phyloP scores from a whole-genome alignment of 176 grass and related monocot species.

The Bothriochloa decipiens region DNA sequence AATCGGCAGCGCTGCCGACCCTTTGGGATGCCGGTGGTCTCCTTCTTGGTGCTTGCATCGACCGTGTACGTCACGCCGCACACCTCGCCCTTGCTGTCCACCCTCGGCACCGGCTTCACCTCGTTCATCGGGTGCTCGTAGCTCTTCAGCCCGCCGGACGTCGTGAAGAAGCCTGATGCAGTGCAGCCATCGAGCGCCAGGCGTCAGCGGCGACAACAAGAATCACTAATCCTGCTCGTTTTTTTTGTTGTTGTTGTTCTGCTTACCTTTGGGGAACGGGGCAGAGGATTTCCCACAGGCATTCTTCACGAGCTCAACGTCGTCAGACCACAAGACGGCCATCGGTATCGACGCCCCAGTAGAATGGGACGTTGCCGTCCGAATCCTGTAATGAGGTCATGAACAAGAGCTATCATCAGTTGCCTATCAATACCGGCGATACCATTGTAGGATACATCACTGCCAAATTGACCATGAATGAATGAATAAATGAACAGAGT shows the following conservation, averaged over 20 bases:
- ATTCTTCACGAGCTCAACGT: constrained; percentile 55
- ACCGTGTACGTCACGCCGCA: constrained; percentile 70
- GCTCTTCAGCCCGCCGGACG: constrained; percentile 67
- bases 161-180: constrained; percentile 73
- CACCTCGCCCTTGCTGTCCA: constrained; percentile 79
- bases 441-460: too few species aligned
- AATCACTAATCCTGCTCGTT: not conserved
- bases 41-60: constrained; percentile 64
- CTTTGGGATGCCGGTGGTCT: constrained; percentile 59
- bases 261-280: constrained; percentile 74
- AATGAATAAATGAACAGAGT: not conserved
- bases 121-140: constrained; percentile 84
- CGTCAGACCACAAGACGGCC: constrained; percentile 63
- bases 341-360: constrained; percentile 63
- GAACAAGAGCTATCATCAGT: not conserved
- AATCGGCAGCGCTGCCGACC: constrained; percentile 71
- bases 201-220: not conserved
- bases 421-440: not conserved
- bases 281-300: constrained; percentile 70
- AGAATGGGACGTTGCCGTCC: constrained; percentile 63
- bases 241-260: not conserved
- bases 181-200: not conserved
- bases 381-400: constrained; percentile 47
- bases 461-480: not conserved
- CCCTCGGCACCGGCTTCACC: constrained; percentile 69